Base-by-base conservation (phyloP, 2,329 filamentous ascomycete species). In the Fusarium sp. region DNA sequence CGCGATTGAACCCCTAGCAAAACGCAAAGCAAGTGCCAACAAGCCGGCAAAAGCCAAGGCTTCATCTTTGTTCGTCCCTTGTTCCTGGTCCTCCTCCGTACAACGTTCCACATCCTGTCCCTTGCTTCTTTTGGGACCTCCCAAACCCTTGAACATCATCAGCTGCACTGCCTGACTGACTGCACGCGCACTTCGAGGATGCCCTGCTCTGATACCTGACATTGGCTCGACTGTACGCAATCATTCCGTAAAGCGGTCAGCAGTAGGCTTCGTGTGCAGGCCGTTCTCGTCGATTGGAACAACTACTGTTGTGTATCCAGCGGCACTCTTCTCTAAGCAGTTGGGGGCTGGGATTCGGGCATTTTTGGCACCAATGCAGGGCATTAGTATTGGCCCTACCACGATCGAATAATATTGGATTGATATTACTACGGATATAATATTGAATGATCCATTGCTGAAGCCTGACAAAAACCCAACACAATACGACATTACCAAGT, bases 271-370 rank as follows among this genome's bases (percentile, higher is more conserved):
- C 36, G 20, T 36, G 36, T 38, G 65, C 61, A 45, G 46, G 61
- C 62, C 60, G 41, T 62, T 62, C 70, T 69, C 66, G 68, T 62
- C 65, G 55, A 70, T 72, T 74, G 65, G 65, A 71, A 76, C 61
- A 52, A 29, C 42, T 62, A 65, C 47, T 59, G 55, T 60, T 71
- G 70, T 68, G 70, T 39, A 52, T 56, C 58, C 38, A 55, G 61
- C 54, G 70, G 35, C 45, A 52, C 62, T 71, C 70, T 56, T 63
- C 54, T 62, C 49, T 50, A 17, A 41, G 31, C 39, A 36, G 31
- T 61, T 50, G 57, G 55, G 57, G 70, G 57, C 50, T 63, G 61
- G 57, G 57, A 47, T 54, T 71, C 65, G 65, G 70, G 69, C 44
- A 71, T 73, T 72, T 72, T 68, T 70, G 47, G 46, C 65, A 67